phyloP scores from a whole-genome alignment of 768 basidiomycete genomes.

The Symmetrospora coprosmae region DNA sequence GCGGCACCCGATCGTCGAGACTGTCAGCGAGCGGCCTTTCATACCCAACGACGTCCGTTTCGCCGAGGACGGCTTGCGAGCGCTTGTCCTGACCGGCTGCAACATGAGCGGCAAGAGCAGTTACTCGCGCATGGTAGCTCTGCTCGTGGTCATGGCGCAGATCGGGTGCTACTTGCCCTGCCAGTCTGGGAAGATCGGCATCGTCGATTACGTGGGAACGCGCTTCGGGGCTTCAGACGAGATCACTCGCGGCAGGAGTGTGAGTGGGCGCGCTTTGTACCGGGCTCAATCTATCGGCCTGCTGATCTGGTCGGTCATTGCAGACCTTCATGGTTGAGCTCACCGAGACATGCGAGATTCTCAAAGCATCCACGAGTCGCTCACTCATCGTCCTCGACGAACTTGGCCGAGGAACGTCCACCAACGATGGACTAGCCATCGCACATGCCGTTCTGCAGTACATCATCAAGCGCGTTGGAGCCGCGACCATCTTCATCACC shows the following conservation, averaged over 20 bases:
- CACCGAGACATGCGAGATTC: conserved; percentile 78
- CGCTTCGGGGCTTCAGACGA: conserved; percentile 58
- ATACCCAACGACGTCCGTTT: conserved; percentile 67
- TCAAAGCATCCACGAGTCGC: conserved; percentile 55
- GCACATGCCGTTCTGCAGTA: conserved; percentile 66
- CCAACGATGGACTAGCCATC: conserved; percentile 91
- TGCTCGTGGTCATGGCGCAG: conserved; percentile 33
- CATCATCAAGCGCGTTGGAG: conserved; percentile 47
- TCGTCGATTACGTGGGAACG: conserved; percentile 46
- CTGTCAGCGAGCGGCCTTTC: conserved; percentile 60
- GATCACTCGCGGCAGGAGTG: conserved; percentile 59
- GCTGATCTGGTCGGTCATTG: conserved; percentile 35
- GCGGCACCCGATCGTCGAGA: conserved; percentile 85
- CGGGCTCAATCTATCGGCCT: too few relatives aligned
- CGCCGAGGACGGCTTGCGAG: conserved; percentile 40
- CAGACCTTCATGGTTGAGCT: conserved; percentile 93
- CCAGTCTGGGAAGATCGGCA: conserved; percentile 52
- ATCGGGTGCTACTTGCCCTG: conserved; percentile 73
- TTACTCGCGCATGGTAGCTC: conserved; percentile 10
- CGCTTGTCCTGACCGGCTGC: conserved; percentile 40
- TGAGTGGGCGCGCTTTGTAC: too few relatives aligned
- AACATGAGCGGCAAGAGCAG: conserved; percentile 39
- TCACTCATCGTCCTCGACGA: conserved; percentile 79
- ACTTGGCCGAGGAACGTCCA: conserved; percentile 75
- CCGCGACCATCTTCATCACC: conserved; percentile 80